A percentile compares a stretch with the other conserved stretches of the same genome.
These are phyloP conservation scores for Tricholoma saponaceum DNA, from an alignment of 768 basidiomycete genomes.

Conservation along the genomic window DNA sequence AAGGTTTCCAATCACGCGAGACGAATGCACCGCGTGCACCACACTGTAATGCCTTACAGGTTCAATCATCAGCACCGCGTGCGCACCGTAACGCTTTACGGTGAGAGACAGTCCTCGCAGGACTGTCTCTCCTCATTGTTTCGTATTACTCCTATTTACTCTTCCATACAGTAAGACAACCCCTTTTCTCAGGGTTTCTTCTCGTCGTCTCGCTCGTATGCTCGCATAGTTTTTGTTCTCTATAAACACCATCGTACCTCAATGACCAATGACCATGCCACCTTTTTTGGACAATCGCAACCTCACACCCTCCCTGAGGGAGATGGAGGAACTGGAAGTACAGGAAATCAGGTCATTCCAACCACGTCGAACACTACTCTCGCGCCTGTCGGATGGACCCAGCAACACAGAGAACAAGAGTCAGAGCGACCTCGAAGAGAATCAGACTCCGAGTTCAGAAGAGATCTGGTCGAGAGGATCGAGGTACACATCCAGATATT, in stretches of 20 bases:
- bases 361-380: neutral
- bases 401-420: neutral
- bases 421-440: neutral
- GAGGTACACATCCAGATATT: neutral
- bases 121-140: too few species aligned
- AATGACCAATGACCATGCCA: neutral
- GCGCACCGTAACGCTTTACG: neutral
- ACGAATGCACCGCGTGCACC: neutral
- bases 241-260: neutral
- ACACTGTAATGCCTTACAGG: neutral
- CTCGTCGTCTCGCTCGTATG: neutral
- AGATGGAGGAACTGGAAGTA: neutral
- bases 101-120: neutral
- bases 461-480: neutral
- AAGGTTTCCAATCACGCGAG: neutral
- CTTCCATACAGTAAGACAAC: neutral
- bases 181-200: too few species aligned
- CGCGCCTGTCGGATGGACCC: neutral
- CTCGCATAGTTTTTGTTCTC: neutral
- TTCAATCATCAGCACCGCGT: neutral
- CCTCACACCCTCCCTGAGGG: too few species aligned
- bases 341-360: neutral
- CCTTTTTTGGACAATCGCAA: neutral
- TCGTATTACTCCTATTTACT: neutral
- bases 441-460: neutral